Evolutionary conservation across 345 rosid genomes (phyloP).

Genomic region (Aquilaria malaccensis): DNA sequence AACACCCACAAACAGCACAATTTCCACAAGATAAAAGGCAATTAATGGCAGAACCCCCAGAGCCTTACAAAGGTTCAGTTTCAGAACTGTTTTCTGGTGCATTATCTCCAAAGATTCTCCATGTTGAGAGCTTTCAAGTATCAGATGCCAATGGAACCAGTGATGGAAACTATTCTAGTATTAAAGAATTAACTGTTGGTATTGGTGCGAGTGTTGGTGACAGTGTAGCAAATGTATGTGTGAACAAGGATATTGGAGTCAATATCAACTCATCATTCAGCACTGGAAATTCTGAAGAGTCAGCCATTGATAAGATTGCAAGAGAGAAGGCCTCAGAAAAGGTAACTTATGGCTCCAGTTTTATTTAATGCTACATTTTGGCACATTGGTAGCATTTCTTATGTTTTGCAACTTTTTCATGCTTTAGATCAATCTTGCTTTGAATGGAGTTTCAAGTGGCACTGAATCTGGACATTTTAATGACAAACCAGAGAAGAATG

Average conservation of each 20-base stretch:
- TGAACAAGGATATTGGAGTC: conserved; percentile 11
- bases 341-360: conserved; percentile 28
- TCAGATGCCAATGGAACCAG: not conserved
- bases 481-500: conserved; percentile 2
- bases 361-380: not conserved
- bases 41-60: conserved; percentile 11
- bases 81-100: conserved; percentile 9
- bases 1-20: conserved; percentile 22
- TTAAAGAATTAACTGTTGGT: conserved; percentile 12
- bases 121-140: no score
- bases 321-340: conserved; percentile 20
- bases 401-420: not conserved
- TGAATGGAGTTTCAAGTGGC: conserved; percentile 11
- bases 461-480: conserved; percentile 7
- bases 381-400: not conserved
- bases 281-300: conserved; percentile 4
- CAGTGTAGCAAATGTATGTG: conserved; percentile 14
- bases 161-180: conserved; percentile 15
- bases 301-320: conserved; percentile 6
- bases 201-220: conserved; percentile 17
- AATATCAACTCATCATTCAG: not conserved
- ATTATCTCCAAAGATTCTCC: not conserved
- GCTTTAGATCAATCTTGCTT: conserved; percentile 21
- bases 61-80: conserved; percentile 16
- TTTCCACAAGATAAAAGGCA: conserved; percentile 15